Base-by-base conservation (phyloP, 768 basidiomycete species). In the Mycena vitilis region DNA sequence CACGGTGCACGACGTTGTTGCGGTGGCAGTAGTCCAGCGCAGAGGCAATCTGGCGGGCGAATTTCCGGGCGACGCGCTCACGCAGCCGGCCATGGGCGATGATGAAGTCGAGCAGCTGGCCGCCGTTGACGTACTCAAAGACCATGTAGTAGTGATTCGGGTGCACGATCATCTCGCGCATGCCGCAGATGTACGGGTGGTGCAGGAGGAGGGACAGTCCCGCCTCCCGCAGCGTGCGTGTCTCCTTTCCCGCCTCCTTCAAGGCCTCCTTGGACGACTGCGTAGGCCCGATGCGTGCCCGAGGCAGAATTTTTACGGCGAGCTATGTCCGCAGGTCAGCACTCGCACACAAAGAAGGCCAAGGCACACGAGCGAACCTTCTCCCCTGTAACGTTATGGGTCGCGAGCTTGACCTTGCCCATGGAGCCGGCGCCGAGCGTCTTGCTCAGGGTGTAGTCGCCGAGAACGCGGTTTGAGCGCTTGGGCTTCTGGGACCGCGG, bases 81-180 rank as follows among this genome's bases (percentile, higher is more conserved):
- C 98, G 87, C 66, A 99, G 87, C 40, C 98, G 87, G 20, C 98
- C 98, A 75, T 99, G 98, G 74, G 94, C 94, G 82, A 99, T 99
- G 82, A 99, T 99, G 79, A 97, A 99, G 86, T 99, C 98, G 72
- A 99, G 89, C 95, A 99, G 96, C 85, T 99, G 98, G 0, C 98
- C 98, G 38, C 98, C 98, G 73, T 96, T 97, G 80, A 99, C 95
- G 79, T 98, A 98, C 79, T 99, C 98, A 78, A 94, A 95, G 12
- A 98, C 95, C 95, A 99, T 98, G 85, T 99, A 99, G 82, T 99
- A 98, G 81, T 99, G 96, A 75, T 99, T 92, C 68, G 95, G 94
- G 81, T 98, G 97, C 30, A 96, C 85, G 77, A 98, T 95, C 93
- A 99, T 96, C 83, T 97, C 95, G 73, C 95, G 92, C 97, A 99